These are phyloP conservation scores for Teunomyces lycoperdinae DNA, from an alignment of 805 yeast genomes.

Conservation along the genomic window DNA sequence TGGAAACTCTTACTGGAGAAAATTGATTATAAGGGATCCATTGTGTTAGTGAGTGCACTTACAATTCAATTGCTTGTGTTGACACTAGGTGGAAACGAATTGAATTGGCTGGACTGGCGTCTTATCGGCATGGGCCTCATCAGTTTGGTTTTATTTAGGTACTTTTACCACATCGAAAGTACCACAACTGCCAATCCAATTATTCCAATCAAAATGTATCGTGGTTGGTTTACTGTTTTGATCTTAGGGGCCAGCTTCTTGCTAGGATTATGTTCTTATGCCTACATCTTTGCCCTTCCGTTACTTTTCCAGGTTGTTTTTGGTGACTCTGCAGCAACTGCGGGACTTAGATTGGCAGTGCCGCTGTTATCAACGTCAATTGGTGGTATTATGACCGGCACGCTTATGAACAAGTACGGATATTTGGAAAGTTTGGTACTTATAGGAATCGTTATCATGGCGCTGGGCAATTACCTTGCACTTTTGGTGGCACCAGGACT, in stretches of 20 bases:
- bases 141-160: slow-evolving; percentile 8
- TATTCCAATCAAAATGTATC: slow-evolving; percentile 28
- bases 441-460: slow-evolving; percentile 31
- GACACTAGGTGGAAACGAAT: slow-evolving; percentile 19
- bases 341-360: slow-evolving; percentile 30
- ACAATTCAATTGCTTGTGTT: slow-evolving; percentile 27
- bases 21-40: slow-evolving; percentile 35
- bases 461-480: slow-evolving; percentile 32
- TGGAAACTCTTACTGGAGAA: slow-evolving; percentile 12
- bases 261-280: slow-evolving; percentile 38
- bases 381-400: slow-evolving; percentile 41
- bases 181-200: slow-evolving; percentile 28
- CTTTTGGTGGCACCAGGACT: slow-evolving; percentile 13
- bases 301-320: slow-evolving; percentile 40
- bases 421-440: slow-evolving; percentile 22
- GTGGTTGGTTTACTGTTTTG: slow-evolving; percentile 19
- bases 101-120: slow-evolving; percentile 14
- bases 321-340: slow-evolving; percentile 26
- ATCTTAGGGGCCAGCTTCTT: slow-evolving; percentile 28
- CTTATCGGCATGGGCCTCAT: slow-evolving; percentile 12
- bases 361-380: slow-evolving; percentile 43
- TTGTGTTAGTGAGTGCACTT: slow-evolving; percentile 29
- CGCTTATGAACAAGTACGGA: slow-evolving; percentile 31
- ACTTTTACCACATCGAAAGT: slow-evolving; percentile 18
- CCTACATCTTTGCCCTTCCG: slow-evolving; percentile 42